Evolutionary conservation across 2,329 filamentous ascomycete species (phyloP).

Genomic region (Seiridium cupressi): DNA sequence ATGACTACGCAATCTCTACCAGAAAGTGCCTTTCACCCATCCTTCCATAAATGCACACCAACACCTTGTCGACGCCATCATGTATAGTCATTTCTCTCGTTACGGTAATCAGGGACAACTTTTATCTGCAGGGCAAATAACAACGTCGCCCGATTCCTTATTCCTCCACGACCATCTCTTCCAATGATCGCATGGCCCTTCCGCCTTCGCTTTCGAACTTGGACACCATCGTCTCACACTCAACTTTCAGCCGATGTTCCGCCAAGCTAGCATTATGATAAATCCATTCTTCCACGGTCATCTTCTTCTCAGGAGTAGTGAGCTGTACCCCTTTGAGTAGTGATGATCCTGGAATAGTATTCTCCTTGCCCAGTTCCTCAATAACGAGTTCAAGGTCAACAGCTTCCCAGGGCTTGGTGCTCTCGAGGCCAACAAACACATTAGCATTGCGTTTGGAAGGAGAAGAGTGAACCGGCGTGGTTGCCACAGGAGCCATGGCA

Average conservation of each 20-base stretch:
- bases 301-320: conserved; percentile 74
- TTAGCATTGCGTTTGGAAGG: conserved; percentile 63
- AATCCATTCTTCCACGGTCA: conserved; percentile 96
- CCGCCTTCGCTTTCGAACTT: conserved; percentile 82
- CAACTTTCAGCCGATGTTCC: conserved; percentile 73
- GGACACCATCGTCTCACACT: conserved; percentile 81
- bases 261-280: conserved; percentile 75
- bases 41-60: background rate
- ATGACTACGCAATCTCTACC: background rate
- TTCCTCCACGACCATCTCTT: conserved; percentile 63
- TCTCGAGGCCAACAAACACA: conserved; percentile 53
- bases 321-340: conserved; percentile 58
- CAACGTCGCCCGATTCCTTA: background rate
- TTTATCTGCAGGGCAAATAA: background rate
- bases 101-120: background rate
- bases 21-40: background rate
- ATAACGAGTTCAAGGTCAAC: conserved; percentile 76
- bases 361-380: conserved; percentile 50
- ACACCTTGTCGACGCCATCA: background rate
- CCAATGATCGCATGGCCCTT: conserved; percentile 73
- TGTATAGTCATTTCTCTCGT: too few species aligned
- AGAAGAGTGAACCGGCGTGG: conserved; percentile 51
- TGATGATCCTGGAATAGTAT: conserved; percentile 37
- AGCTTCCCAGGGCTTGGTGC: conserved; percentile 65
- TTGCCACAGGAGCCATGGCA: conserved; percentile 41